Evolutionary conservation across 2,329 filamentous ascomycete genomes (phyloP).

Genomic region (Boeremia exigua): DNA sequence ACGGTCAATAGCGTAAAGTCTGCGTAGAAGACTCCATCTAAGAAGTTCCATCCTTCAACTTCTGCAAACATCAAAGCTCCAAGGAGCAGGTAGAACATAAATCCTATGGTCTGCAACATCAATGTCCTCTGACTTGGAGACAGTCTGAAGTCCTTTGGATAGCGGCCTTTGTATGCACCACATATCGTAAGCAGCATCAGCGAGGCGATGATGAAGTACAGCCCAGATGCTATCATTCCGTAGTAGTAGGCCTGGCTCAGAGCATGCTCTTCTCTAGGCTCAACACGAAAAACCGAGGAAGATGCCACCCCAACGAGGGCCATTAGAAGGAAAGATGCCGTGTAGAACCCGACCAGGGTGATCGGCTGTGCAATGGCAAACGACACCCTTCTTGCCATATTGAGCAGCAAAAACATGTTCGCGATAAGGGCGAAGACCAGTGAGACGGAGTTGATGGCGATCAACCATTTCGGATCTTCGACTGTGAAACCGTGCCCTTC

Average conservation of each 20-base stretch:
- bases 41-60: conserved; percentile 60
- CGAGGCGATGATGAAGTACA: conserved; percentile 63
- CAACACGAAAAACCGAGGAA: conserved; percentile 52
- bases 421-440: conserved; percentile 60
- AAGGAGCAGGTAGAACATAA: conserved; percentile 56
- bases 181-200: conserved; percentile 63
- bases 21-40: conserved; percentile 63
- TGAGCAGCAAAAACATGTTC: conserved; percentile 62
- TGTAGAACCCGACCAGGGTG: conserved; percentile 65
- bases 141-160: conserved; percentile 62
- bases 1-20: conserved; percentile 64
- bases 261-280: conserved; percentile 52
- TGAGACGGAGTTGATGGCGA: conserved; percentile 63
- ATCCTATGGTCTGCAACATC: conserved; percentile 60
- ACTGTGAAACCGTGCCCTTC: conserved; percentile 56
- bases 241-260: conserved; percentile 66
- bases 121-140: conserved; percentile 63
- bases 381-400: conserved; percentile 63
- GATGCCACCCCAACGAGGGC: conserved; percentile 58
- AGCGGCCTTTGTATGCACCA: conserved; percentile 61
- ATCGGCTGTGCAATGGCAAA: conserved; percentile 65
- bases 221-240: conserved; percentile 61
- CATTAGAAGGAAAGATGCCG: conserved; percentile 61
- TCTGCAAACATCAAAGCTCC: conserved; percentile 56
- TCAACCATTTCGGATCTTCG: conserved; percentile 61